Evolutionary conservation across 352 stramenopile genomes (phyloP).

Genomic region (Phytophthora pluvialis): DNA sequence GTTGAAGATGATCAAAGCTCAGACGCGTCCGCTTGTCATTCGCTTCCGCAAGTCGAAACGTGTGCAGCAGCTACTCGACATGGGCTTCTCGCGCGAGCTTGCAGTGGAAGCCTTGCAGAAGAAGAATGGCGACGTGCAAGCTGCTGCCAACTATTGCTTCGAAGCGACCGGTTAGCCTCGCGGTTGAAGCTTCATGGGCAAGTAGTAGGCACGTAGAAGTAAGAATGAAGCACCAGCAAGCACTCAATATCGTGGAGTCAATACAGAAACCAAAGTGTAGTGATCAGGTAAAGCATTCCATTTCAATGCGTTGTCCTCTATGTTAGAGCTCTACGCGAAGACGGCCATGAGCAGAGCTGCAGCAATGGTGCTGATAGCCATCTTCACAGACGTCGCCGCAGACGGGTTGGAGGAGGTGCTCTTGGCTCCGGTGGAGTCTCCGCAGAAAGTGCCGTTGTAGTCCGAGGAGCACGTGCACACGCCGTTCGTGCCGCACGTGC

Average conservation of each 20-base stretch:
- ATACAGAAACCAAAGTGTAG: conserved; percentile 9
- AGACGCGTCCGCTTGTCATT: conserved; percentile 77
- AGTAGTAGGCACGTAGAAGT: conserved; percentile 16
- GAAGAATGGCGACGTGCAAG: conserved; percentile 63
- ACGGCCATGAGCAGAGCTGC: conserved; percentile 23
- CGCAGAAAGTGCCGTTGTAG: conserved; percentile 76
- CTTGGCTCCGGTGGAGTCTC: conserved; percentile 29
- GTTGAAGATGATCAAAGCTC: conserved; percentile 87
- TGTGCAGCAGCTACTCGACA: conserved; percentile 72
- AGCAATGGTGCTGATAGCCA: conserved; percentile 22
- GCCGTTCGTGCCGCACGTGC: conserved; percentile 50
- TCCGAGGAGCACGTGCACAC: conserved; percentile 59
- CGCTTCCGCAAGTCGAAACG: conserved; percentile 75
- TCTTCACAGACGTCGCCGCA: conserved; percentile 13
- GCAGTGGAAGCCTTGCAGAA: conserved; percentile 58
- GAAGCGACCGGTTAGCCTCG: conserved; percentile 37
- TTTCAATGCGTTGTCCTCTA: conserved; percentile 16
- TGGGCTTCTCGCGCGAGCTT: conserved; percentile 70
- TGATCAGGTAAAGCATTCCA: conserved; percentile 25
- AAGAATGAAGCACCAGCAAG: conserved; percentile 14
- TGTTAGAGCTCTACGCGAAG: conserved; percentile 36
- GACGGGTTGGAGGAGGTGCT: conserved; percentile 17
- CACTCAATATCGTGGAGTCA: not conserved
- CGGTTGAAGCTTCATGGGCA: not conserved
- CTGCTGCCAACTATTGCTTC: conserved; percentile 73